Percentiles rank a stretch among this genome's conserved stretches.
Evolutionary conservation across 805 yeast genomes (phyloP).

Genomic region (Maudiozyma serrabonitensis): DNA sequence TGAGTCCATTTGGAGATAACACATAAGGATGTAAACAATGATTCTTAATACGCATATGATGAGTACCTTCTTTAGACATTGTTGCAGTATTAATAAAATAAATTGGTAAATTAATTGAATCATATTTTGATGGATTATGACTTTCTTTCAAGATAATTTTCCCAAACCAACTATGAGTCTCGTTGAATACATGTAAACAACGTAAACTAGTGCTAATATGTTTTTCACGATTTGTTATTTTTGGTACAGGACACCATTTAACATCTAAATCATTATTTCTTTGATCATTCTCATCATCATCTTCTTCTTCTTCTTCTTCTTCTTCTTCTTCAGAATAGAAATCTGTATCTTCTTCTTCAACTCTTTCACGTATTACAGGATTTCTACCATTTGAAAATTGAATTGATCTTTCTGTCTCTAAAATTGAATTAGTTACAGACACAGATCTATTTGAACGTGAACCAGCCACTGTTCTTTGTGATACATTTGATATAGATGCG

Average conservation of each 20-base stretch:
- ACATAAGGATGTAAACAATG: constrained; percentile 22
- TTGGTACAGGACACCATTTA: constrained; percentile 43
- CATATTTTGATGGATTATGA: constrained; percentile 12
- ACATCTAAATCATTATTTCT: constrained; percentile 2
- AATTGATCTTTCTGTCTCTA: not conserved
- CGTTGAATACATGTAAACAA: constrained; percentile 45
- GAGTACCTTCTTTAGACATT: not conserved
- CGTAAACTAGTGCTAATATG: constrained; percentile 43
- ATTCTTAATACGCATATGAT: constrained; percentile 7
- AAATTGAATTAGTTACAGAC: not conserved
- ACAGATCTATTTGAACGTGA: not conserved
- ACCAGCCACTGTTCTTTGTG: not conserved
- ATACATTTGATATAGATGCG: no score
- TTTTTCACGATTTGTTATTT: constrained; percentile 31
- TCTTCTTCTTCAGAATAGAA: not conserved
- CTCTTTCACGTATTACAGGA: not conserved
- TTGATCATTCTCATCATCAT: constrained; percentile 3
- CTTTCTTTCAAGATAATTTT: constrained; percentile 32
- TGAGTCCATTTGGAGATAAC: constrained; percentile 25
- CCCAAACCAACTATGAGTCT: constrained; percentile 46
- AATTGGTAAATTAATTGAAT: constrained; percentile 20
- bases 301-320: not conserved
- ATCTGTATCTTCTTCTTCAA: not conserved
- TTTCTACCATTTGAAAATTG: not conserved
- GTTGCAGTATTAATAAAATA: constrained; percentile 2